Evolutionary conservation across 2,329 filamentous ascomycete genomes (phyloP).

Genomic region (Alternaria gansuensis): DNA sequence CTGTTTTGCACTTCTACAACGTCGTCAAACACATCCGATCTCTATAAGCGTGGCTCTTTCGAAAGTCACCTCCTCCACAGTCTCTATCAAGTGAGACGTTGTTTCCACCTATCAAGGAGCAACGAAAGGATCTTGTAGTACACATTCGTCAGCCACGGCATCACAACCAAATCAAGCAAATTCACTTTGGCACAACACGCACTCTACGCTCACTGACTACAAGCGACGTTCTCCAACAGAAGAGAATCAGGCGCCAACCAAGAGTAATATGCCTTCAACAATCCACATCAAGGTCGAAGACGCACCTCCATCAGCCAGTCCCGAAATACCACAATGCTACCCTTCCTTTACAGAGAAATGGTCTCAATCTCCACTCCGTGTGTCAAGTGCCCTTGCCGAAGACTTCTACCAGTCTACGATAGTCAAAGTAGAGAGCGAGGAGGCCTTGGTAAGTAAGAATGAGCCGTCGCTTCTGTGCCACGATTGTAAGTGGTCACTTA

Average conservation of each 20-base stretch:
- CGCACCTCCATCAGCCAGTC: background rate
- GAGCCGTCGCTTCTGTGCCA: background rate
- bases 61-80: too few relatives aligned
- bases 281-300: slow-evolving; percentile 1
- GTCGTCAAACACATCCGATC: background rate
- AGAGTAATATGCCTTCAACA: background rate
- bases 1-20: background rate
- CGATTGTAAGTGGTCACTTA: background rate
- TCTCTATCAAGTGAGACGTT: too few relatives aligned
- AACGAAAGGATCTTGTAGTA: too few relatives aligned
- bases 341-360: background rate
- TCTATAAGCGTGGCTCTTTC: too few relatives aligned
- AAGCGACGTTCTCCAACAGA: too few relatives aligned
- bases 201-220: too few relatives aligned
- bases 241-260: too few relatives aligned
- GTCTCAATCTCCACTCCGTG: background rate
- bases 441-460: background rate
- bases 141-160: too few relatives aligned
- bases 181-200: too few relatives aligned
- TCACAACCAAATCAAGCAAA: background rate
- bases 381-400: background rate
- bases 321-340: background rate
- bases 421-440: background rate
- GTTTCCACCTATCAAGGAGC: too few relatives aligned
- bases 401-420: slow-evolving; percentile 6